Percentiles rank a stretch among this genome's conserved stretches.
These are phyloP conservation scores for Cercophora sp. DNA, from an alignment of 495 filamentous ascomycete genomes.

Conservation along the genomic window DNA sequence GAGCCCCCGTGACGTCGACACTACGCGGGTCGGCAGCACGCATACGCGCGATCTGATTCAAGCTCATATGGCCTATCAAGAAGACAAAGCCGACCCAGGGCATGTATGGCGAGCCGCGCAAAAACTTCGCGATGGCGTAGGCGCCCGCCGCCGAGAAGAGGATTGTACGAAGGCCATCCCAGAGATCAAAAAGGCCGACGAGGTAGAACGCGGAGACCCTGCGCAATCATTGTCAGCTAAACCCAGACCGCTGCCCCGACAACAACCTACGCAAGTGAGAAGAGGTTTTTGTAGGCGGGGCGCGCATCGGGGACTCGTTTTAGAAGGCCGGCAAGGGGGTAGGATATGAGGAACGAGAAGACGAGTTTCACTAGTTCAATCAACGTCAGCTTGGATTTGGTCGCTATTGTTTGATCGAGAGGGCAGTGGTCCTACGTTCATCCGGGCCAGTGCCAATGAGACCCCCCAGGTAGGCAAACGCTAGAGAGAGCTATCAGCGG, in stretches of 20 bases:
- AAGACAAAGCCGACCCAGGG: slow-evolving; percentile 96
- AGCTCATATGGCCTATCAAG: slow-evolving; percentile 91
- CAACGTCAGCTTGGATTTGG: slow-evolving; percentile 14
- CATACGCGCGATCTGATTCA: slow-evolving; percentile 82
- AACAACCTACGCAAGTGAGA: slow-evolving; percentile 65
- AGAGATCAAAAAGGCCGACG: slow-evolving; percentile 91
- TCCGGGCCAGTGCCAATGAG: slow-evolving; percentile 75
- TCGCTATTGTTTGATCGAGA: neutral
- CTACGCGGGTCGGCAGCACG: slow-evolving; percentile 56
- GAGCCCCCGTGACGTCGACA: slow-evolving; percentile 90
- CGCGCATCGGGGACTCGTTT: slow-evolving; percentile 86
- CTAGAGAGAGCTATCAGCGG: slow-evolving; percentile 45
- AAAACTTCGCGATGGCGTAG: slow-evolving; percentile 78
- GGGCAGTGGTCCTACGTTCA: slow-evolving; percentile 58
- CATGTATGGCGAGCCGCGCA: slow-evolving; percentile 86
- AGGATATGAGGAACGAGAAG: slow-evolving; percentile 85
- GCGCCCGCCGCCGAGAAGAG: slow-evolving; percentile 71
- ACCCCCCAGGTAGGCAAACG: slow-evolving; percentile 63
- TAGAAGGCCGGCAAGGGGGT: slow-evolving; percentile 81
- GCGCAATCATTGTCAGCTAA: slow-evolving; percentile 21
- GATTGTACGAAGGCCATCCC: slow-evolving; percentile 78
- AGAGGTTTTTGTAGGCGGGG: slow-evolving; percentile 85
- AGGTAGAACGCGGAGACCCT: slow-evolving; percentile 77
- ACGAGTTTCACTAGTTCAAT: slow-evolving; percentile 88
- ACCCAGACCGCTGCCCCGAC: neutral